Conservation (phyloP, 2,329 filamentous ascomycete species). For the Botrytis tulipae region DNA sequence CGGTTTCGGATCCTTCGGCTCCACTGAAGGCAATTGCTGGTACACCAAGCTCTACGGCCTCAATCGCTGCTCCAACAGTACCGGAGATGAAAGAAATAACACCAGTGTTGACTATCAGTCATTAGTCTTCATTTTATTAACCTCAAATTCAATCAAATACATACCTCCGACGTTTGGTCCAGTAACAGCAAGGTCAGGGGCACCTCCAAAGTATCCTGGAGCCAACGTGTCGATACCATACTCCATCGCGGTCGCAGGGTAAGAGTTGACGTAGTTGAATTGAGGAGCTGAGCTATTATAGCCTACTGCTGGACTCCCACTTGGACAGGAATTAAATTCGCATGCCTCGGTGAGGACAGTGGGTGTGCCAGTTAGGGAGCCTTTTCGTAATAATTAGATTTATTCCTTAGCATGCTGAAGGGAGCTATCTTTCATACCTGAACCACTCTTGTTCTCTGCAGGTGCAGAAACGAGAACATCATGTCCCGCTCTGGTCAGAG, state of each 20-base stretch:
- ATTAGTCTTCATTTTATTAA: neutral
- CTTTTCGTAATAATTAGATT: neutral
- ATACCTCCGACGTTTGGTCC: slow-evolving; percentile 14
- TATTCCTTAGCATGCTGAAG: neutral
- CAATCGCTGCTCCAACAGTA: slow-evolving; percentile 13
- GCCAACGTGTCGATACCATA: neutral
- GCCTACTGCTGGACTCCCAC: slow-evolving; percentile 11
- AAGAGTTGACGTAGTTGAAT: slow-evolving; percentile 15
- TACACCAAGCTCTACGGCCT: neutral
- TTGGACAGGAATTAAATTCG: slow-evolving; percentile 12
- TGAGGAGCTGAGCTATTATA: slow-evolving; percentile 8
- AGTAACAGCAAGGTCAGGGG: slow-evolving; percentile 10
- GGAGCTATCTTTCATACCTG: neutral
- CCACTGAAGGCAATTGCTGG: slow-evolving; percentile 14
- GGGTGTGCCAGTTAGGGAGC: neutral
- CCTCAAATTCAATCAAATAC: neutral
- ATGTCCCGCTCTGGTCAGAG: neutral
- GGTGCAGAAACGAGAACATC: slow-evolving; percentile 15
- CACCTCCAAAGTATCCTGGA: slow-evolving; percentile 8
- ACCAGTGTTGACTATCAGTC: neutral
- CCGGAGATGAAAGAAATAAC: slow-evolving; percentile 4
- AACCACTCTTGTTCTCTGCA: slow-evolving; percentile 1
- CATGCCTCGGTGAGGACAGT: neutral
- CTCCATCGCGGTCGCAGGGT: slow-evolving; percentile 1
- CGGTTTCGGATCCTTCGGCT: slow-evolving; percentile 2